These are phyloP conservation scores for Aspergillus ellipticus DNA, from an alignment of 495 filamentous ascomycete species.

Conservation along the genomic window DNA sequence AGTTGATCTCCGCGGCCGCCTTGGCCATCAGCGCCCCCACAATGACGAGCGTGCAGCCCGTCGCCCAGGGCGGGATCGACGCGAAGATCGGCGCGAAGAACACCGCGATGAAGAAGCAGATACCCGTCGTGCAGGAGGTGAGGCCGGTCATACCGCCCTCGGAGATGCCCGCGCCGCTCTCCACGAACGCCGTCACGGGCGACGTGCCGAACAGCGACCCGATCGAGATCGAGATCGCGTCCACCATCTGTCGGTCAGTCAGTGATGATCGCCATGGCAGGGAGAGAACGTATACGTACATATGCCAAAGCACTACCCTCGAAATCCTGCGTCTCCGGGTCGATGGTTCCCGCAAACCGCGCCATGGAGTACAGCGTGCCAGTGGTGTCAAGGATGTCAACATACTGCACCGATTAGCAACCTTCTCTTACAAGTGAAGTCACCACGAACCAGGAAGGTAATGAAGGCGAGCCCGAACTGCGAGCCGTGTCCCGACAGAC, in stretches of 20 bases:
- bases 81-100: conserved; percentile 88
- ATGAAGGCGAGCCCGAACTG: conserved; percentile 76
- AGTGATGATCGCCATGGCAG: neutral
- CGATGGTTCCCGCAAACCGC: conserved; percentile 68
- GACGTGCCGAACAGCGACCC: conserved; percentile 70
- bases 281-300: conserved; percentile 18
- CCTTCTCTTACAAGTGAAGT: neutral
- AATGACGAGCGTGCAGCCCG: conserved; percentile 75
- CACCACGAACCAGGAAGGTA: conserved; percentile 53
- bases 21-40: conserved; percentile 79
- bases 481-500: conserved; percentile 56
- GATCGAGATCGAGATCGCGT: conserved; percentile 73
- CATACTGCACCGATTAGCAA: conserved; percentile 52
- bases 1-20: conserved; percentile 75
- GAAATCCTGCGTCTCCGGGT: conserved; percentile 71
- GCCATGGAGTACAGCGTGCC: conserved; percentile 84
- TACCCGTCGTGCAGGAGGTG: conserved; percentile 70
- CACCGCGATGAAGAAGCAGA: conserved; percentile 80
- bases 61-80: conserved; percentile 80
- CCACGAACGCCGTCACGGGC: conserved; percentile 78
- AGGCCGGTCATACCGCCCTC: conserved; percentile 78
- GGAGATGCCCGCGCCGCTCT: conserved; percentile 79
- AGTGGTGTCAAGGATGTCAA: conserved; percentile 76
- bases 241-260: conserved; percentile 49
- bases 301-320: conserved; percentile 76